These are phyloP conservation scores for Schizochytrium sp. DNA, from an alignment of 108 stramenopile genomes.

Conservation along the genomic window DNA sequence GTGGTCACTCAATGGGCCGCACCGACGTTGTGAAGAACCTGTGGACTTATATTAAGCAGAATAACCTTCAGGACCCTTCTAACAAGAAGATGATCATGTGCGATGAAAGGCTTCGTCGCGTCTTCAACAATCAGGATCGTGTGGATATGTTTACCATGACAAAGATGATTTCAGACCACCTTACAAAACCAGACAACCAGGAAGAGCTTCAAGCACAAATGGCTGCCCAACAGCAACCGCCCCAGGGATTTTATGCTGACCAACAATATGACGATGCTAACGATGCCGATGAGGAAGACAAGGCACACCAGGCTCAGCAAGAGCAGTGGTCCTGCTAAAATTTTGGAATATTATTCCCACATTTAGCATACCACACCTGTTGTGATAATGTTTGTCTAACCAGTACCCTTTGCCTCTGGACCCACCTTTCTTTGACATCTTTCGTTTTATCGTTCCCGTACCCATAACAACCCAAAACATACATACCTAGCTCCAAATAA, in stretches of 20 bases:
- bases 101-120: conserved; percentile 46
- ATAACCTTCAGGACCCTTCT: conserved; percentile 64
- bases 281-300: conserved; percentile 50
- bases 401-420: too few relatives aligned
- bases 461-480: too few relatives aligned
- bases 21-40: conserved; percentile 62
- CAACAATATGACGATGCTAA: conserved; percentile 12
- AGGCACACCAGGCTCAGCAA: conserved; percentile 34
- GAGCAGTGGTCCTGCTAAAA: conserved; percentile 39
- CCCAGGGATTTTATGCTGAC: background rate
- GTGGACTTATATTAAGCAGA: conserved; percentile 64
- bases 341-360: too few relatives aligned
- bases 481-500: too few relatives aligned
- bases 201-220: conserved; percentile 42
- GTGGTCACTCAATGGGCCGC: conserved; percentile 50
- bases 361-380: too few relatives aligned
- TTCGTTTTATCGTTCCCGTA: too few relatives aligned
- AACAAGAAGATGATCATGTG: conserved; percentile 64
- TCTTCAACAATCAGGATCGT: conserved; percentile 61
- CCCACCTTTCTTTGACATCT: too few relatives aligned
- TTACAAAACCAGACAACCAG: conserved; percentile 17
- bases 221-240: conserved; percentile 6
- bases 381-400: too few relatives aligned
- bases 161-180: conserved; percentile 36
- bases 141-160: conserved; percentile 63